phyloP scores from a whole-genome alignment of 1,284 basidiomycete genomes.

The Apiotrichum siamense region DNA sequence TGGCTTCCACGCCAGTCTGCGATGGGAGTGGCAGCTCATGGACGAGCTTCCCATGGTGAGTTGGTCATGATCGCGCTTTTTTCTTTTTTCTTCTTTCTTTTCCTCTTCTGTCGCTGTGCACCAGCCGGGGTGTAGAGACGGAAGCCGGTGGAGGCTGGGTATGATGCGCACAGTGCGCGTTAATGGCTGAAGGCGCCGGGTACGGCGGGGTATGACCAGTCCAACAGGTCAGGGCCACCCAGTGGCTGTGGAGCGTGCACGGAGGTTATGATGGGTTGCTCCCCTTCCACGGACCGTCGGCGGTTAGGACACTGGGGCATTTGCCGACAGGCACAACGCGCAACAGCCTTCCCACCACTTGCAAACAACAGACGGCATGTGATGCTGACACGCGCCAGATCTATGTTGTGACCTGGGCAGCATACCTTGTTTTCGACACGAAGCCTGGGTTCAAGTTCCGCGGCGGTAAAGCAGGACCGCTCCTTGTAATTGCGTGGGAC shows the following conservation, averaged over 20 bases:
- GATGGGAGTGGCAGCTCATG: conserved; percentile 48
- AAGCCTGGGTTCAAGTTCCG: conserved; percentile 31
- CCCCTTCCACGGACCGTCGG: too few species aligned
- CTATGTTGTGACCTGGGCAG: conserved; percentile 40
- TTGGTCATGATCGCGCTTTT: conserved; percentile 1
- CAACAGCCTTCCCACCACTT: too few species aligned
- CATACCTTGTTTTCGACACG: conserved; percentile 41
- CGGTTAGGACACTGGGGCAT: too few species aligned
- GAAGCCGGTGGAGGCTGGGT: neutral
- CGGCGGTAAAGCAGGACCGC: conserved; percentile 31
- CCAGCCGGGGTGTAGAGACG: neutral
- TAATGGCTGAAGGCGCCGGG: too few species aligned
- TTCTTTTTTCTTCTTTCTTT: too few species aligned
- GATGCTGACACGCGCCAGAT: conserved; percentile 26
- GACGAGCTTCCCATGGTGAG: conserved; percentile 48
- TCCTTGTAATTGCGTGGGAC: conserved; percentile 32
- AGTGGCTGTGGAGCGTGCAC: too few species aligned
- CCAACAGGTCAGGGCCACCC: too few species aligned
- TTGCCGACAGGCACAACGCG: too few species aligned
- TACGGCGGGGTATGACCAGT: too few species aligned
- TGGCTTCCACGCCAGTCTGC: conserved; percentile 44
- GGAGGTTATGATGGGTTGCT: too few species aligned
- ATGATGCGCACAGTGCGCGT: too few species aligned
- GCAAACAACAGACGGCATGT: neutral
- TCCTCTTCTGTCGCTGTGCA: too few species aligned